These are phyloP conservation scores for Arabidopsis hybrid DNA, from an alignment of 441 rosid genomes.

Conservation along the genomic window DNA sequence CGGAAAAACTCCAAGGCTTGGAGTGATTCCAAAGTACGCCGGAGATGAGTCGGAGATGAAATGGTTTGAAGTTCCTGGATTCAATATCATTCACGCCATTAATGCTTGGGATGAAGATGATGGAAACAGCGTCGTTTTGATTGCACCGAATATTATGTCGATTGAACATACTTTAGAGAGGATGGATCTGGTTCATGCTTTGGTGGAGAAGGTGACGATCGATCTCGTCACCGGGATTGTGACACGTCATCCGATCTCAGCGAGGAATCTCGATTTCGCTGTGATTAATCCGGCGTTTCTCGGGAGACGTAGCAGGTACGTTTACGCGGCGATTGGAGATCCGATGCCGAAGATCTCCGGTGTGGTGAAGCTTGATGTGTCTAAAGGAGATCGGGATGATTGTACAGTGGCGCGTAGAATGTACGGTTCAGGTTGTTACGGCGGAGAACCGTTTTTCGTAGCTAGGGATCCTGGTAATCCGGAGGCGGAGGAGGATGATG, in stretches of 20 bases:
- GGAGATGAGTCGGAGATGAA: slow-evolving; percentile 65
- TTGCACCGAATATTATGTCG: slow-evolving; percentile 81
- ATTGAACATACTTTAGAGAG: slow-evolving; percentile 74
- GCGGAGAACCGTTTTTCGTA: slow-evolving; percentile 84
- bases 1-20: slow-evolving; percentile 65
- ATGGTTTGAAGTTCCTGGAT: slow-evolving; percentile 90
- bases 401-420: slow-evolving; percentile 68
- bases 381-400: slow-evolving; percentile 50
- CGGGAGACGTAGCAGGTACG: slow-evolving; percentile 59
- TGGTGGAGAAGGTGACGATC: slow-evolving; percentile 69
- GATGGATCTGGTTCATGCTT: slow-evolving; percentile 67
- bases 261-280: slow-evolving; percentile 74
- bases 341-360: slow-evolving; percentile 83
- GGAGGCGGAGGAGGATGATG: slow-evolving; percentile 79
- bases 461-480: slow-evolving; percentile 59
- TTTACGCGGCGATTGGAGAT: slow-evolving; percentile 81
- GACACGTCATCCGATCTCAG: slow-evolving; percentile 64
- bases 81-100: slow-evolving; percentile 70
- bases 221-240: slow-evolving; percentile 63
- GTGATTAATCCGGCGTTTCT: slow-evolving; percentile 63
- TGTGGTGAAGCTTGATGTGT: slow-evolving; percentile 71
- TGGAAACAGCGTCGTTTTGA: slow-evolving; percentile 51
- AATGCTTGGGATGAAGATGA: slow-evolving; percentile 90
- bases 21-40: slow-evolving; percentile 70
- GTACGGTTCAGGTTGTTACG: slow-evolving; percentile 68